These are phyloP conservation scores for Zygoascus meyerae DNA, from an alignment of 1,139 yeast species.

Conservation along the genomic window DNA sequence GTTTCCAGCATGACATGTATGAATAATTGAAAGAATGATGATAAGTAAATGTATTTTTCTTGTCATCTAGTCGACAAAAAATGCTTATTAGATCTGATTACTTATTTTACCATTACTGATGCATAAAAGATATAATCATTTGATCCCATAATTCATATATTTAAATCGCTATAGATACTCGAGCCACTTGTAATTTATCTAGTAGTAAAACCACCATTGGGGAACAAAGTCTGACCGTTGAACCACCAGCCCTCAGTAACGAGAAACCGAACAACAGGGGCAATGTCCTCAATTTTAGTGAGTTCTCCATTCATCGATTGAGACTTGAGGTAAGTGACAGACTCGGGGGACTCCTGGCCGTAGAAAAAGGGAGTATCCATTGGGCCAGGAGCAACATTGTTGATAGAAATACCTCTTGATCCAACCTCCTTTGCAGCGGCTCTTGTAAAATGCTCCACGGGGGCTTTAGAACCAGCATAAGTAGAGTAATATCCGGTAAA, in stretches of 20 bases:
- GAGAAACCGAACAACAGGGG: constrained; percentile 55
- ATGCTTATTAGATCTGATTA: too few species aligned
- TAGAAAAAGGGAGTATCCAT: constrained; percentile 32
- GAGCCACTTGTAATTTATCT: constrained; percentile 22
- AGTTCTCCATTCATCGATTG: constrained; percentile 40
- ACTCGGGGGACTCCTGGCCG: constrained; percentile 50
- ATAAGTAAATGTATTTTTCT: too few species aligned
- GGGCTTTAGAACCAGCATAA: constrained; percentile 22
- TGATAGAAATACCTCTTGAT: constrained; percentile 20
- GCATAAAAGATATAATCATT: too few species aligned
- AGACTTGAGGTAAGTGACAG: constrained; percentile 48
- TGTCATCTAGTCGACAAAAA: too few species aligned
- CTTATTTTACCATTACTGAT: too few species aligned
- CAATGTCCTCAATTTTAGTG: constrained; percentile 56
- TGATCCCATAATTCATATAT: too few species aligned
- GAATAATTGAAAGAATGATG: not conserved
- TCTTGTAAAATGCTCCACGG: constrained; percentile 22
- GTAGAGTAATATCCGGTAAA: constrained; percentile 52
- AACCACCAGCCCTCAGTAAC: constrained; percentile 65
- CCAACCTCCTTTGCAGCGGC: constrained; percentile 23
- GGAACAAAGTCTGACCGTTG: constrained; percentile 62
- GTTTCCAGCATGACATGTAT: constrained; percentile 9
- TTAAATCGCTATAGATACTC: too few species aligned
- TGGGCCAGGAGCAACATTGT: constrained; percentile 22
- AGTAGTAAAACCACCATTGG: constrained; percentile 63